Evolutionary conservation across 441 rosid genomes (phyloP).

Genomic region (Erodium moschatum): DNA sequence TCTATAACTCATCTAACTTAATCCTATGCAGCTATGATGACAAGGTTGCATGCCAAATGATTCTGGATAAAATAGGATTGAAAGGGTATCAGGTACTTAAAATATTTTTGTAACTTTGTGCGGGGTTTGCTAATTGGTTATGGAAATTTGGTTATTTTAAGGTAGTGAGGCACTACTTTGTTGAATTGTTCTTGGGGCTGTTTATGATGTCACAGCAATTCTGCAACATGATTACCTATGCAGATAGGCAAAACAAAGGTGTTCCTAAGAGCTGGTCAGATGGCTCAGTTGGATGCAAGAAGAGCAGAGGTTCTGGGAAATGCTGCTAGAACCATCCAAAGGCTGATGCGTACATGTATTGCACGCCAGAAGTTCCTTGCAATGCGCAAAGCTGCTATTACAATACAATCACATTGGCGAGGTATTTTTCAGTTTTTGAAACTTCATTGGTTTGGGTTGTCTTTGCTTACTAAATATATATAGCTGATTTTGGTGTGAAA

Average conservation of each 20-base stretch:
- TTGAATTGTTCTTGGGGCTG: neutral
- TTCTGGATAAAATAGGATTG: constrained; percentile 84
- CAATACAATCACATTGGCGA: constrained; percentile 76
- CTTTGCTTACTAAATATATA: constrained; percentile 2
- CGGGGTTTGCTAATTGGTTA: constrained; percentile 9
- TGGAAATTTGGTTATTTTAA: constrained; percentile 2
- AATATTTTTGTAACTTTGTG: constrained; percentile 13
- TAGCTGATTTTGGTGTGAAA: neutral
- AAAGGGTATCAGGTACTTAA: constrained; percentile 85
- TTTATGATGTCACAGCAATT: neutral
- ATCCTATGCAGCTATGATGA: constrained; percentile 70
- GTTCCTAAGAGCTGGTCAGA: constrained; percentile 99
- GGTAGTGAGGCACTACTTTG: constrained; percentile 2
- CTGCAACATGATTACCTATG: constrained; percentile 25
- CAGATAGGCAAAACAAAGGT: constrained; percentile 93
- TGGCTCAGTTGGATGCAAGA: constrained; percentile 99
- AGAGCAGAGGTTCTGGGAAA: constrained; percentile 98
- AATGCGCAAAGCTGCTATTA: constrained; percentile 70
- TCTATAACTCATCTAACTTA: constrained; percentile 19
- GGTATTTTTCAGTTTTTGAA: constrained; percentile 39
- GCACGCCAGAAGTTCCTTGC: constrained; percentile 80
- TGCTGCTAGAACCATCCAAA: constrained; percentile 95
- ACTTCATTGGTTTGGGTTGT: neutral
- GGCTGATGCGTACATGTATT: constrained; percentile 73
- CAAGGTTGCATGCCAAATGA: constrained; percentile 86